Percentiles rank a stretch among this genome's conserved stretches.
Conservation (phyloP, 2,329 filamentous ascomycete genomes). For the Achaetomium macrosporum region DNA sequence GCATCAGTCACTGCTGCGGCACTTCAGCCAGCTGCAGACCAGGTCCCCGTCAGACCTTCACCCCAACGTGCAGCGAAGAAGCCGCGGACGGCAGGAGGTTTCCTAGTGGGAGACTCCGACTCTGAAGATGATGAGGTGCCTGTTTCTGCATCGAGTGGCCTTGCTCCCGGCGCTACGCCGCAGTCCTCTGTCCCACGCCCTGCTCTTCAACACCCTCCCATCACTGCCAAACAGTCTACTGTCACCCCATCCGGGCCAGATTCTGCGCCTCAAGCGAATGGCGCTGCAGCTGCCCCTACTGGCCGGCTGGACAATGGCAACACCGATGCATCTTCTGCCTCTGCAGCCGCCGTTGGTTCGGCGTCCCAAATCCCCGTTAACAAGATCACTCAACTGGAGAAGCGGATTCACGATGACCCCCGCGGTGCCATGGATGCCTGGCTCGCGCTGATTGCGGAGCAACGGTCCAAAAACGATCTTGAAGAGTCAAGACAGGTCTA, state of each 20-base stretch:
- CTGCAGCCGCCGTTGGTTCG: slow-evolving; percentile 22
- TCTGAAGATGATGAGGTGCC: slow-evolving; percentile 43
- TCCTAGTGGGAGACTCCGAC: slow-evolving; percentile 55
- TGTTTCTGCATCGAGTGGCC: slow-evolving; percentile 24
- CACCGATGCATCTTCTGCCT: neutral
- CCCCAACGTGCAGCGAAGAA: slow-evolving; percentile 48
- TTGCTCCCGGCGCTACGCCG: slow-evolving; percentile 10
- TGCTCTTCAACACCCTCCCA: slow-evolving; percentile 19
- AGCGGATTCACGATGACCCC: slow-evolving; percentile 85
- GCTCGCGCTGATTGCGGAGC: slow-evolving; percentile 78
- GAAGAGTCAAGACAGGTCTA: slow-evolving; percentile 77
- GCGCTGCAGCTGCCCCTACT: slow-evolving; percentile 15
- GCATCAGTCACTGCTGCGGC: slow-evolving; percentile 44
- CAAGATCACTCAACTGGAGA: slow-evolving; percentile 74
- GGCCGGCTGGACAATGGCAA: neutral
- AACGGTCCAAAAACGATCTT: slow-evolving; percentile 73
- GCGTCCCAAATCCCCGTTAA: slow-evolving; percentile 51
- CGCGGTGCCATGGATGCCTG: slow-evolving; percentile 90
- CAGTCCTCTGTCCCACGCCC: slow-evolving; percentile 18
- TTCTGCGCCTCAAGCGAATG: slow-evolving; percentile 26
- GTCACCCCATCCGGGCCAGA: slow-evolving; percentile 30
- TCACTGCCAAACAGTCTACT: slow-evolving; percentile 27
- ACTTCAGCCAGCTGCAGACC: slow-evolving; percentile 28
- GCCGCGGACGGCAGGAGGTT: slow-evolving; percentile 55
- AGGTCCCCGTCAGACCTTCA: slow-evolving; percentile 28